phyloP scores from a whole-genome alignment of 2,329 filamentous ascomycete genomes.

The Cercospora sp. region DNA sequence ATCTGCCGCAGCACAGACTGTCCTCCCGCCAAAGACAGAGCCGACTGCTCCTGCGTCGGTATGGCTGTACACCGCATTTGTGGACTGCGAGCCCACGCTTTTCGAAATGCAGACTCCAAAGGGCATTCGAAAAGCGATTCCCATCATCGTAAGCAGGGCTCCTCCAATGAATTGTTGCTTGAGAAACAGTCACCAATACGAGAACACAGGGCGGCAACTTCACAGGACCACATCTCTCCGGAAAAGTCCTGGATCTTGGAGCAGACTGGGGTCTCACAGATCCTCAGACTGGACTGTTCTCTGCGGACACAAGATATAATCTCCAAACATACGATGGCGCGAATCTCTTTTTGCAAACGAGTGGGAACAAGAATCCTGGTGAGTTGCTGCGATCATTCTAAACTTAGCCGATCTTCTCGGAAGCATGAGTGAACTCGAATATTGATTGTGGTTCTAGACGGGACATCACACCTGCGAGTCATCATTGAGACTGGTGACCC shows the following conservation, averaged over 20 bases:
- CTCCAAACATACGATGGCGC: constrained; percentile 41
- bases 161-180: neutral
- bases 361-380: constrained; percentile 35
- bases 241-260: constrained; percentile 40
- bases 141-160: constrained; percentile 25
- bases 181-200: neutral
- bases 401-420: too few species aligned
- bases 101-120: constrained; percentile 32
- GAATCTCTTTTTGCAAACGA: constrained; percentile 40
- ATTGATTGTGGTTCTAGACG: too few species aligned
- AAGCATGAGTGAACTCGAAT: too few species aligned
- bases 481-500: constrained; percentile 41
- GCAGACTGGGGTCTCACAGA: constrained; percentile 44
- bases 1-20: constrained; percentile 10
- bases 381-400: neutral
- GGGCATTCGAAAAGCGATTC: constrained; percentile 36
- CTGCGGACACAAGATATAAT: constrained; percentile 43
- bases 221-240: constrained; percentile 34
- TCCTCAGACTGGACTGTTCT: constrained; percentile 35
- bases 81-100: constrained; percentile 29
- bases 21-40: constrained; percentile 8
- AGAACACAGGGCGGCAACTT: constrained; percentile 32
- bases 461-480: constrained; percentile 36
- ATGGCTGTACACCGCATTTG: constrained; percentile 37
- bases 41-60: constrained; percentile 30